Evolutionary conservation across 2,329 filamentous ascomycete genomes (phyloP), one percentile per base, ranked within the genome.

Genomic region (Hypoxylon sp.): DNA sequence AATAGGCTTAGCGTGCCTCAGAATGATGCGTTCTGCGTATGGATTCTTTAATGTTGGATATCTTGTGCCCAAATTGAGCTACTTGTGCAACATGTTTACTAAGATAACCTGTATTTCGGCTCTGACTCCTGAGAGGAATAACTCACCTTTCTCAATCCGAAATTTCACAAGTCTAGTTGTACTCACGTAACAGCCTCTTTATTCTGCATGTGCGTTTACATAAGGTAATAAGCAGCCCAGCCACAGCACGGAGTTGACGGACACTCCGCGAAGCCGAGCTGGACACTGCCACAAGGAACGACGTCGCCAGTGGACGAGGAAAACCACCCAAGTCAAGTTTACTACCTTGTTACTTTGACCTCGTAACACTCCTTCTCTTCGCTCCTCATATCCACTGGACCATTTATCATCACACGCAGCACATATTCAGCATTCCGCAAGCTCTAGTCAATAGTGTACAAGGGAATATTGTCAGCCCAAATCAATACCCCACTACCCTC

Each of bases 231-330:
- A 49, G 25, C 34, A 51, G 25, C 61, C 61, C 67, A 71, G 68
- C 66, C 68, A 69, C 65, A 66, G 19, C n/a, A n/a, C n/a, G n/a
- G 56, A 60, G 17, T 50, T 23, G 59, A 63, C 66, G 60, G 57
- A 66, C 41, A 49, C 30, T 64, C 59, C 48, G 63, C 57, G 53
- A 67, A 65, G 30, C 63, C 52, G 51, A 65, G 46, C 50, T 53
- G 21, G 58, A 60, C 68, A 71, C 68, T 67, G 68, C 68, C 68
- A 71, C 68, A 51, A 57, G 36, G 59, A 65, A 68, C 60, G 63
- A 60, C 68, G 60, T 69, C 68, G 68, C 63, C 68, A 65, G 38
- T 61, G 25, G 48, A 46, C 19, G 34, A 60, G 50, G 34, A 50
- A 32, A 59, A 52, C 55, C 34, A 50, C 36, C 55, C 11, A 57